Evolutionary conservation across 495 filamentous ascomycete genomes (phyloP).

Genomic region (Aspergillus conjunctus): DNA sequence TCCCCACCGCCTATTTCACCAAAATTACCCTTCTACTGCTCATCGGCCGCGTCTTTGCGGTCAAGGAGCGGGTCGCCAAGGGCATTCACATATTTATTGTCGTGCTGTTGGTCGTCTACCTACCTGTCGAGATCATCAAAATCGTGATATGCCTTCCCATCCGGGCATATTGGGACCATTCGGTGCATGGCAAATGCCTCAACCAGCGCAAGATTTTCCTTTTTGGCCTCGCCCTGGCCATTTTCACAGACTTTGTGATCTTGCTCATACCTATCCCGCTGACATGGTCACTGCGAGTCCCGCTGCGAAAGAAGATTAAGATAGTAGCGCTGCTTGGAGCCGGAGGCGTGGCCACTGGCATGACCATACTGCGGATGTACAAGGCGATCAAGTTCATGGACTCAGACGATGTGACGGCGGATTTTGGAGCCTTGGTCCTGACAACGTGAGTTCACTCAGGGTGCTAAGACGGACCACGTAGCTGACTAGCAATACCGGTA

Average conservation of each 20-base stretch:
- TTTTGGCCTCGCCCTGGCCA: constrained; percentile 36
- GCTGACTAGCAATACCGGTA: too few species aligned
- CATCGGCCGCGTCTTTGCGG: constrained; percentile 36
- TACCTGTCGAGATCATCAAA: constrained; percentile 35
- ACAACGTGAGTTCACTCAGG: too few species aligned
- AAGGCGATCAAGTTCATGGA: constrained; percentile 30
- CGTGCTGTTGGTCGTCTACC: constrained; percentile 35
- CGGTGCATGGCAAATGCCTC: constrained; percentile 24
- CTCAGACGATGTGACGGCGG: too few species aligned
- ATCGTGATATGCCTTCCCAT: constrained; percentile 38
- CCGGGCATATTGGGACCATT: constrained; percentile 29
- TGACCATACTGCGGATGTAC: constrained; percentile 36
- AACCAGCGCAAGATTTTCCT: constrained; percentile 34
- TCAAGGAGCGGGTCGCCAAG: constrained; percentile 28
- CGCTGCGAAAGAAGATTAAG: constrained; percentile 30
- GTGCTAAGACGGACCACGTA: too few species aligned
- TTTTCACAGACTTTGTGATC: constrained; percentile 38
- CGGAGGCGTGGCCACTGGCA: constrained; percentile 35
- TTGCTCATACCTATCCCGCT: constrained; percentile 35
- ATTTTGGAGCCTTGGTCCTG: too few species aligned
- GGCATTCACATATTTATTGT: constrained; percentile 30
- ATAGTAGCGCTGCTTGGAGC: constrained; percentile 34
- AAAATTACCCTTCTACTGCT: constrained; percentile 39
- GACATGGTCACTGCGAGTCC: constrained; percentile 35
- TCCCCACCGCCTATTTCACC: constrained; percentile 36